These are phyloP conservation scores for Penicillium canescens DNA, from an alignment of 495 filamentous ascomycete species.

Conservation along the genomic window DNA sequence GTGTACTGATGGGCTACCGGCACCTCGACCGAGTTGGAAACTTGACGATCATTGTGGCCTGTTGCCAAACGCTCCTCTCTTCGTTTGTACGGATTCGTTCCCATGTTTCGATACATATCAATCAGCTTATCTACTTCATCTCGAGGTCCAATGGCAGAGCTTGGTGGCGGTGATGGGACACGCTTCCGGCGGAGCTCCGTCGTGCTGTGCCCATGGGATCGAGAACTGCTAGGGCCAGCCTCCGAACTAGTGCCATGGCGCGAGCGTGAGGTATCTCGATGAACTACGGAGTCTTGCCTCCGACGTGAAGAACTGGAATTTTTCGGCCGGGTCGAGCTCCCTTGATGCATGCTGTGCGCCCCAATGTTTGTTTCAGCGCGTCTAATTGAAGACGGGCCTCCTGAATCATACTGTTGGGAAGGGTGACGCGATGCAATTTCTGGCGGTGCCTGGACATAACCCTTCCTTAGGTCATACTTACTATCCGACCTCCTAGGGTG, in stretches of 20 bases:
- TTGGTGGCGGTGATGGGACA: background rate
- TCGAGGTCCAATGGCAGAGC: background rate
- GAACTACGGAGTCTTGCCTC: background rate
- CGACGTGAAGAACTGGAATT: background rate
- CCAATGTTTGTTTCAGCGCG: background rate
- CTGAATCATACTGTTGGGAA: background rate
- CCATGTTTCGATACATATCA: constrained; percentile 9
- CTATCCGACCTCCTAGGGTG: background rate
- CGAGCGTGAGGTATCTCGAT: too few species aligned
- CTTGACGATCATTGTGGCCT: background rate
- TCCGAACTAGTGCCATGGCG: too few species aligned
- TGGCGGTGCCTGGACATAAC: background rate
- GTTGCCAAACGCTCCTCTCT: background rate
- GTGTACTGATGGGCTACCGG: background rate
- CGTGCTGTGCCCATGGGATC: too few species aligned
- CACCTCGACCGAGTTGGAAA: background rate
- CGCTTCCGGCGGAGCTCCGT: too few species aligned
- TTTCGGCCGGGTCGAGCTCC: background rate
- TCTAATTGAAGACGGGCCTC: background rate
- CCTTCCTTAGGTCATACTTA: constrained; percentile 1
- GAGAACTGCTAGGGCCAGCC: too few species aligned
- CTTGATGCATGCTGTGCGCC: background rate
- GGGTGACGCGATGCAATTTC: background rate
- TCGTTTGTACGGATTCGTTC: background rate
- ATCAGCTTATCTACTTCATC: constrained; percentile 8